Base-by-base conservation (phyloP, 2,329 filamentous ascomycete genomes). In the Penicillium sp. region DNA sequence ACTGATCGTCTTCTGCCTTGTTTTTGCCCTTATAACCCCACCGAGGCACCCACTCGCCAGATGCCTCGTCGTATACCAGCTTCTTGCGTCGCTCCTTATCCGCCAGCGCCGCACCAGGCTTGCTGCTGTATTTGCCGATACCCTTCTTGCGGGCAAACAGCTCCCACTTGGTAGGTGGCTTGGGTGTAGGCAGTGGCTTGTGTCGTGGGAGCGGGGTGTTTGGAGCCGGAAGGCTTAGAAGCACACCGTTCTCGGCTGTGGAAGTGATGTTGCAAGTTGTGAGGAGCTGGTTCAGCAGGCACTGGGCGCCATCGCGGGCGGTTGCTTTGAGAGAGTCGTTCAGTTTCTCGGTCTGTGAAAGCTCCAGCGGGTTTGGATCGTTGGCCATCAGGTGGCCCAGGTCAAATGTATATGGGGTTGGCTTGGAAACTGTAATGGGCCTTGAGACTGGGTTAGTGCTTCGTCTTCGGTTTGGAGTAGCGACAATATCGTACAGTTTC, bases 61-160 rank as follows among this genome's bases (percentile, higher is more conserved):
- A 84, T 42, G 75, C 79, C 66, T 94, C 85, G 65, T 96, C 87
- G 64, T 82, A 96, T 39, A 83, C 79, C 55, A 89, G 69, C 69
- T 95, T 84, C 64, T 69, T 70, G 47, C 63, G 59, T 27, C 79
- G 75, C 75, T 67, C 73, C 46, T 80, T 76, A 65, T 81, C 75
- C 61, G 92, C 87, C 51, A 84, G 53, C 7, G 59, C 56, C 5
- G 55, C 61, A n/a, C 66, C 67, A 12, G 64, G 56, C 39, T 59
- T 79, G 51, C 79, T 84, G 77, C 89, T 94, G 67, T 81, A 80
- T 71, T 84, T 85, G 69, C 68, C 68, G 35, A 98, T 96, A 39
- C 92, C 92, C 76, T 95, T 94, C 79, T 94, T 94, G 65, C 81
- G 84, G 30, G 92, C 92, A 70, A 98, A 98, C 58, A 83, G 79